Evolutionary conservation across 148 eudicot species (phyloP).

Genomic region (Rhododendron williamsianum): DNA sequence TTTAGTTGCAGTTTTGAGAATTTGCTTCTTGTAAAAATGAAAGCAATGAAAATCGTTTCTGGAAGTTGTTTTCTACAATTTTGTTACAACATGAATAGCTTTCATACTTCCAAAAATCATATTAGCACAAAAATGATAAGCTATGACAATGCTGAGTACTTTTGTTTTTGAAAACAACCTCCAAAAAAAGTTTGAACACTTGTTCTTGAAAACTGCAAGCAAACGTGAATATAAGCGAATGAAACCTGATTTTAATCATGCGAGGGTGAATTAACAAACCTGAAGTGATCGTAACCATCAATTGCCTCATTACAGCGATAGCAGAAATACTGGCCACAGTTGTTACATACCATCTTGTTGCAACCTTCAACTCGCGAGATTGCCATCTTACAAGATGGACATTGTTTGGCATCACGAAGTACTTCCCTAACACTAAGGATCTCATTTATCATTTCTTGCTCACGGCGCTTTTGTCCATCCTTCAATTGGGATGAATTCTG

Average conservation of each 20-base stretch:
- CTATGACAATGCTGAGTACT: not conserved
- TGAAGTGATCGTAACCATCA: conserved; percentile 82
- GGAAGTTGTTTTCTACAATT: not conserved
- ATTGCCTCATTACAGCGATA: conserved; percentile 73
- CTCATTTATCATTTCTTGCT: conserved; percentile 73
- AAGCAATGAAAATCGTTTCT: not conserved
- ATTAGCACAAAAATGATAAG: not conserved
- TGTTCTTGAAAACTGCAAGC: not conserved
- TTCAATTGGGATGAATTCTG: conserved; percentile 59
- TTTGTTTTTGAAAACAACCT: not conserved
- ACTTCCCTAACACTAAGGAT: conserved; percentile 68
- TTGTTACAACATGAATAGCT: not conserved
- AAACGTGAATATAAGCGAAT: not conserved
- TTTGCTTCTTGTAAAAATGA: not conserved
- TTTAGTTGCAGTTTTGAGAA: not conserved
- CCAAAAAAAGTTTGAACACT: not conserved
- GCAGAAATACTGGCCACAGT: conserved; percentile 77
- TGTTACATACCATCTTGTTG: conserved; percentile 79
- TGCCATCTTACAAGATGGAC: conserved; percentile 92
- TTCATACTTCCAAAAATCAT: not conserved
- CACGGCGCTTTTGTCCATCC: conserved; percentile 48
- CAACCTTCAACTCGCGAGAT: conserved; percentile 89
- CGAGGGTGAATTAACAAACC: conserved; percentile 33
- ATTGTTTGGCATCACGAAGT: conserved; percentile 66
- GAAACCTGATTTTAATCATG: not conserved